phyloP scores from a whole-genome alignment of 2,329 filamentous ascomycete species.

The Clarireedia monteithiana region DNA sequence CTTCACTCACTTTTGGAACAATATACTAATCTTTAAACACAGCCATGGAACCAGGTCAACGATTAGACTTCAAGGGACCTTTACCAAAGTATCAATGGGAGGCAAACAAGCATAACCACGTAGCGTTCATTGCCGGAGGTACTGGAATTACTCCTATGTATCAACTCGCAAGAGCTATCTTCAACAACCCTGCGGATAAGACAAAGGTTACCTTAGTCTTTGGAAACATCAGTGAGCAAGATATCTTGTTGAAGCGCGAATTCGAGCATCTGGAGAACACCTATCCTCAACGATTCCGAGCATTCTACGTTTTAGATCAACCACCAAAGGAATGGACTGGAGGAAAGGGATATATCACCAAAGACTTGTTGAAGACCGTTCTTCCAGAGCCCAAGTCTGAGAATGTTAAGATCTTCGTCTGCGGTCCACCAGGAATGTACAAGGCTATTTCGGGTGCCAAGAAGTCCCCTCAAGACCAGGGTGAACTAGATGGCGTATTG shows the following conservation, averaged over 20 bases:
- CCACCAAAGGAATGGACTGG: conserved; percentile 70
- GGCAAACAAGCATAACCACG: conserved; percentile 87
- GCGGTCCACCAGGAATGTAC: conserved; percentile 87
- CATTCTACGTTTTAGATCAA: conserved; percentile 89
- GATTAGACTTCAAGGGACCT: conserved; percentile 87
- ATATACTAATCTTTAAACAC: not conserved
- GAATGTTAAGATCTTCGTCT: conserved; percentile 95
- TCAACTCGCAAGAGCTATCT: conserved; percentile 84
- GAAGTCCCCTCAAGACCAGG: conserved; percentile 89
- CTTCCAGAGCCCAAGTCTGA: conserved; percentile 85
- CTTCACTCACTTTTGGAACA: not conserved
- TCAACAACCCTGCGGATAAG: conserved; percentile 93
- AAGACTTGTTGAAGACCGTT: conserved; percentile 91
- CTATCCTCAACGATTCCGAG: conserved; percentile 89
- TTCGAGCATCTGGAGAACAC: conserved; percentile 84
- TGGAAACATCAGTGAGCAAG: conserved; percentile 81
- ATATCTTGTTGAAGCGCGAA: conserved; percentile 86
- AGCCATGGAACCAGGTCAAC: conserved; percentile 68
- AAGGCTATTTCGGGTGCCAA: conserved; percentile 86
- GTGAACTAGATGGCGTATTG: conserved; percentile 70
- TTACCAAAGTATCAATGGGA: conserved; percentile 89
- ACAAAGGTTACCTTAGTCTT: conserved; percentile 96
- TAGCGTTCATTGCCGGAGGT: conserved; percentile 82
- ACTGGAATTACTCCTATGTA: conserved; percentile 98
- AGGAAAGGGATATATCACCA: conserved; percentile 72